Base-by-base conservation (phyloP, 164 flowering plant species). In the Buxus sempervirens region DNA sequence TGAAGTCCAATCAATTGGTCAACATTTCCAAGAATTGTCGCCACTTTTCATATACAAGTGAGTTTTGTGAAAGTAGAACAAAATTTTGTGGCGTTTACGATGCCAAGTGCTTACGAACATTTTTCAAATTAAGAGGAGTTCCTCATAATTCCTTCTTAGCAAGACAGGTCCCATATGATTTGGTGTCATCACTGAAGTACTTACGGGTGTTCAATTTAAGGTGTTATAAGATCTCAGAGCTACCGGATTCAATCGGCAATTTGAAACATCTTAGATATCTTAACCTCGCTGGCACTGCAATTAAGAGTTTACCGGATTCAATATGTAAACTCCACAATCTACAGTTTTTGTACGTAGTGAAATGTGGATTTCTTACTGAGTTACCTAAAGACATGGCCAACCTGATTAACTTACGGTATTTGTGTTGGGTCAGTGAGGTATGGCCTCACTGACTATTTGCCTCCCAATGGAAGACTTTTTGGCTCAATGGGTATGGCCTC, bases 191-290 rank as follows among this genome's bases (percentile, higher is more conserved):
- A 6, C 38, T 73, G 7, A 51, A 22, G 15, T 60, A 54, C 51
- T 36, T 79, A 3, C 23, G 76, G 45, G 76, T 64, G 14, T 41
- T 82, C 32, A 68, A 74, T 45, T 68, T 80, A 55, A 18, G 53
- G 18, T 16, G 14, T 0, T 68, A 62, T 53, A 0, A 5, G 12
- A 69, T 74, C 22, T 28, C n/a, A 0, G 65, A 58, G 64, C 22
- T 74, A 23, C 72, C 77, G 21, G 8, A 70, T 66, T 38, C 51
- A 6, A 54, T 79, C 22, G 75, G 54, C 62, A 28, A 57, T 48
- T 45, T 77, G 60, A 82, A 60, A 24, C 80, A 58, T 67, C 65
- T 82, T 8, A 57, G 80, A 21, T 79, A 62, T 22, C 62, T 80
- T 9, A 68, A 80, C 42, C 67, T 82, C 18, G 70, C 81, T 23